Conservation (phyloP, 768 basidiomycete genomes). For the Tricholoma furcatifolium region DNA sequence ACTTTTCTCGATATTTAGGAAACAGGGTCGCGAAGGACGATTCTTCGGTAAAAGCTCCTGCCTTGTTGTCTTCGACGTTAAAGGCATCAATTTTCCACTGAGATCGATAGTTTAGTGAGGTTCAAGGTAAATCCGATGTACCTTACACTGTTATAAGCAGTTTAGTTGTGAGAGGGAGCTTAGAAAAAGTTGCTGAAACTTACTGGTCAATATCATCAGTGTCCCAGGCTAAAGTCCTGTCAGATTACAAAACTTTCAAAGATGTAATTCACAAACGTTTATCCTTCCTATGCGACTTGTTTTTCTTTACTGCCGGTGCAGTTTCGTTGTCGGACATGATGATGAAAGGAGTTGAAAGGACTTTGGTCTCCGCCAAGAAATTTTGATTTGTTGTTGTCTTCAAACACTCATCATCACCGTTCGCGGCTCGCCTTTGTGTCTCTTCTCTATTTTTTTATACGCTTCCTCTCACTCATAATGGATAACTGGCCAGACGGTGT, state of each 20-base stretch:
- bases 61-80: slow-evolving; percentile 69
- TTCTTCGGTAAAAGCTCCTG: slow-evolving; percentile 87
- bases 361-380: slow-evolving; percentile 4
- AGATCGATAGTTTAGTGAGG: not conserved
- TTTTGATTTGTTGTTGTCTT: slow-evolving; percentile 13
- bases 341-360: slow-evolving; percentile 8
- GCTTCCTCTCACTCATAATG: slow-evolving; percentile 34
- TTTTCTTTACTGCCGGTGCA: slow-evolving; percentile 61
- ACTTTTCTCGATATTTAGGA: slow-evolving; percentile 98
- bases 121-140: not conserved
- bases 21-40: slow-evolving; percentile 98
- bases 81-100: slow-evolving; percentile 93
- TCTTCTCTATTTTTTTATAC: slow-evolving; percentile 6
- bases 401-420: not conserved
- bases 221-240: slow-evolving; percentile 79
- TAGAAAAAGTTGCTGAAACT: slow-evolving; percentile 32
- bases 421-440: slow-evolving; percentile 5
- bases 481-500: slow-evolving; percentile 42
- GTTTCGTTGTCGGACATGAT: slow-evolving; percentile 46
- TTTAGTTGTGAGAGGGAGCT: slow-evolving; percentile 6
- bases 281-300: slow-evolving; percentile 89
- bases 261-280: slow-evolving; percentile 66
- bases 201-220: slow-evolving; percentile 99
- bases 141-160: slow-evolving; percentile 41
- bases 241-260: not conserved